phyloP scores from a whole-genome alignment of 2,329 filamentous ascomycete species.

The Stachybotrys chartarum region DNA sequence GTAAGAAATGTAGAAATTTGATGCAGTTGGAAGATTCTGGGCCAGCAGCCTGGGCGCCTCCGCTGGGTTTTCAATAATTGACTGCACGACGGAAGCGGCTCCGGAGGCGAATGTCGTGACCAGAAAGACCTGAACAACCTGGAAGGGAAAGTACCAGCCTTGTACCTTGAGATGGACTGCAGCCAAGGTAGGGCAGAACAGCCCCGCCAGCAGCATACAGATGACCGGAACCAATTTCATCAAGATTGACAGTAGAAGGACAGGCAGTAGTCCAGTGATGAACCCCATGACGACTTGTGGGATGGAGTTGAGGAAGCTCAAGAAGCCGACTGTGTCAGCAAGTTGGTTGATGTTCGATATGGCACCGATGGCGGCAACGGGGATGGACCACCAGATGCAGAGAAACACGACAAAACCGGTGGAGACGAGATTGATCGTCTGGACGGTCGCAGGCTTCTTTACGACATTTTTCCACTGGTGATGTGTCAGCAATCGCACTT shows the following conservation, averaged over 20 bases:
- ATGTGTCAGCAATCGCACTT: too few species aligned
- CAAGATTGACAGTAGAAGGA: not conserved
- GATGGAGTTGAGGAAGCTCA: not conserved
- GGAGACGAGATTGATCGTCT: too few species aligned
- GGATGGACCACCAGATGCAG: conserved; percentile 51
- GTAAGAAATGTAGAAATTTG: not conserved
- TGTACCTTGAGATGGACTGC: not conserved
- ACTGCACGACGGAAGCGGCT: not conserved
- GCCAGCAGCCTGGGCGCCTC: not conserved
- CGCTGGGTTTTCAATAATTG: not conserved
- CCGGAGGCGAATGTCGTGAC: not conserved
- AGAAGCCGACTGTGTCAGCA: not conserved
- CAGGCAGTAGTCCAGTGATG: not conserved
- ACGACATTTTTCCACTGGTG: too few species aligned
- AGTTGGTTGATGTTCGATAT: not conserved
- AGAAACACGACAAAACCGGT: too few species aligned
- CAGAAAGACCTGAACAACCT: not conserved
- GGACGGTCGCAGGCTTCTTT: too few species aligned
- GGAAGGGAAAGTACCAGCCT: not conserved
- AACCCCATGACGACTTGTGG: not conserved
- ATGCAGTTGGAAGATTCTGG: not conserved
- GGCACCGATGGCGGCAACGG: not conserved
- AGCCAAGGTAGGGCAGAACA: too few species aligned
- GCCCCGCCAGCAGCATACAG: not conserved
- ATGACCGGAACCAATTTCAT: not conserved